Percentiles rank a stretch among this genome's conserved stretches.
Conservation (phyloP, 768 basidiomycete genomes). For the Butyriboletus loyo region DNA sequence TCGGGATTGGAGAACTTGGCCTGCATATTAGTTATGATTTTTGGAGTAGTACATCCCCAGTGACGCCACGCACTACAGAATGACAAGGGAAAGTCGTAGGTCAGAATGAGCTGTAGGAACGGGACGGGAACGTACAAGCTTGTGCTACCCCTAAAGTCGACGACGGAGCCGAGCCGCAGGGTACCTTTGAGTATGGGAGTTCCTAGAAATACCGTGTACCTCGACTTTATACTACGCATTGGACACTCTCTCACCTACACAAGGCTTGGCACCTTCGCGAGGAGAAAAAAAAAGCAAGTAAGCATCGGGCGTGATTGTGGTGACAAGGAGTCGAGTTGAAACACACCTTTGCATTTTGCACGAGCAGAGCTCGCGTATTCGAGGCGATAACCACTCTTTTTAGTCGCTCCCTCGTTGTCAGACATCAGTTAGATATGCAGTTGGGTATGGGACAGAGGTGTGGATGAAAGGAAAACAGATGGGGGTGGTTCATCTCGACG, state of each 20-base stretch:
- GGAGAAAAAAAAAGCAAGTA: slow-evolving; percentile 13
- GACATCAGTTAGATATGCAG: slow-evolving; percentile 28
- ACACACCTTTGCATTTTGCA: slow-evolving; percentile 76
- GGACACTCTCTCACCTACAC: slow-evolving; percentile 46
- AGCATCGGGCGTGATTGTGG: slow-evolving; percentile 18
- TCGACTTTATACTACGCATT: neutral
- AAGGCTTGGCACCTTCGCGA: slow-evolving; percentile 72
- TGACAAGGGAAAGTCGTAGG: neutral
- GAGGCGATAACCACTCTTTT: slow-evolving; percentile 61
- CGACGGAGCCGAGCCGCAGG: slow-evolving; percentile 69
- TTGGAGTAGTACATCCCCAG: slow-evolving; percentile 81
- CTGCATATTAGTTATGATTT: slow-evolving; percentile 72
- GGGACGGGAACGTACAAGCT: slow-evolving; percentile 50
- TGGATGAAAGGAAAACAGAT: slow-evolving; percentile 30
- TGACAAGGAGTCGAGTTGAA: neutral
- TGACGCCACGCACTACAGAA: slow-evolving; percentile 72
- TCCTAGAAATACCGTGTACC: slow-evolving; percentile 40
- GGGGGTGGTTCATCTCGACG: slow-evolving; percentile 39
- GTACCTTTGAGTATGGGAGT: slow-evolving; percentile 69
- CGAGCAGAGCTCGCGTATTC: slow-evolving; percentile 70
- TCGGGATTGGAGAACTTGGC: slow-evolving; percentile 50
- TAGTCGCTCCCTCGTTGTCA: slow-evolving; percentile 35
- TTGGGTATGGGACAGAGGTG: slow-evolving; percentile 15
- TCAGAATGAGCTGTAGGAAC: neutral
- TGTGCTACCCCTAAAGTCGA: slow-evolving; percentile 70